phyloP scores from a whole-genome alignment of 2,329 filamentous ascomycete species.

The Neodidymelliopsis sp. region DNA sequence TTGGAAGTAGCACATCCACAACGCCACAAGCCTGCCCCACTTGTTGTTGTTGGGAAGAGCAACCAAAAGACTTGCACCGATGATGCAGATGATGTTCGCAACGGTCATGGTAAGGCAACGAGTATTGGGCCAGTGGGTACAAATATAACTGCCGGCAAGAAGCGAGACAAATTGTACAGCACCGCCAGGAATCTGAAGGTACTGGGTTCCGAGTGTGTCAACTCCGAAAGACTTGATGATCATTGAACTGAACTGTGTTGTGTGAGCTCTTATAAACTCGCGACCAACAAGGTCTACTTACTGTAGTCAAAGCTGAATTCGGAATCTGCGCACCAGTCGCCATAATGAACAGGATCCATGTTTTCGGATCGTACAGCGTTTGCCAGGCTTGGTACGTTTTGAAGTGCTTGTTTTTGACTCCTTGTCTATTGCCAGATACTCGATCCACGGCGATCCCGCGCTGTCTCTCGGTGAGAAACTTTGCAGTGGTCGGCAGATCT shows the following conservation, averaged over 20 bases:
- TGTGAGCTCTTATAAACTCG: not conserved
- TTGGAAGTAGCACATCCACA: conserved; percentile 55
- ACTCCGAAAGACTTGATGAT: conserved; percentile 74
- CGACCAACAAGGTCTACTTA: conserved; percentile 10
- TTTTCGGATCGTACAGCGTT: conserved; percentile 54
- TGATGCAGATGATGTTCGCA: conserved; percentile 42
- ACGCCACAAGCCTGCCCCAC: conserved; percentile 42
- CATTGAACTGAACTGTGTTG: conserved; percentile 53
- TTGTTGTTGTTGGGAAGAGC: conserved; percentile 24
- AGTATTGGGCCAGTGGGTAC: conserved; percentile 22
- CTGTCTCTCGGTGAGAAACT: conserved; percentile 25
- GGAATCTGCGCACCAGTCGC: conserved; percentile 62
- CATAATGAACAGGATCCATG: conserved; percentile 46
- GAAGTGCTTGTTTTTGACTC: conserved; percentile 60
- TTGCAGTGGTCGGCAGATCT: conserved; percentile 49
- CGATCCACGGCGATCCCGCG: conserved; percentile 48
- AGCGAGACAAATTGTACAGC: conserved; percentile 51
- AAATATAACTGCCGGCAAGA: conserved; percentile 41
- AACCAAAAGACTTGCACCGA: conserved; percentile 30
- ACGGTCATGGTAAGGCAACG: conserved; percentile 41
- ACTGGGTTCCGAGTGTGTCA: conserved; percentile 84
- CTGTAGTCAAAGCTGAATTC: conserved; percentile 63
- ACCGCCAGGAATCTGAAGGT: conserved; percentile 67
- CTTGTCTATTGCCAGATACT: conserved; percentile 56
- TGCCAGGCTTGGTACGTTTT: conserved; percentile 56